These are phyloP conservation scores for Medicago arabica DNA, from an alignment of 306 rosid species.

Conservation along the genomic window DNA sequence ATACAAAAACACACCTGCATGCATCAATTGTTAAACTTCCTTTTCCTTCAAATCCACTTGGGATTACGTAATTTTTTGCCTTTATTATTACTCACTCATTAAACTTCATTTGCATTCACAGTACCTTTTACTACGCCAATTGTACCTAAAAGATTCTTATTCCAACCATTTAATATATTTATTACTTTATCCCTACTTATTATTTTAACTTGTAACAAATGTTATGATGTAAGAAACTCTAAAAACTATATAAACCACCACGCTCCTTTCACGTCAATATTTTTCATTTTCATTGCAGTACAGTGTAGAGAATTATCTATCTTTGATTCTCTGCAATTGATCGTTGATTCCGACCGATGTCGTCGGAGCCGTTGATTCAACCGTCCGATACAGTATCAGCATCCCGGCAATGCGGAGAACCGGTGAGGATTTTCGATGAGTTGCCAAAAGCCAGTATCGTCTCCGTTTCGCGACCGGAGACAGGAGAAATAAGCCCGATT, in stretches of 20 bases:
- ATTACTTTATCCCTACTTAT: neutral
- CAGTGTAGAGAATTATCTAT: neutral
- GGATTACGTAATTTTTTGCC: neutral
- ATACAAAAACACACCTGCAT: neutral
- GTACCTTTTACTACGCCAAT: neutral
- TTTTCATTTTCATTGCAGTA: neutral
- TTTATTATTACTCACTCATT: neutral
- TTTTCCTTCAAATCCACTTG: conserved; percentile 8
- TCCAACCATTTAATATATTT: neutral
- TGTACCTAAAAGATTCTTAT: conserved; percentile 5
- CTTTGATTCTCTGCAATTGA: conserved; percentile 25
- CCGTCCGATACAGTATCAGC: conserved; percentile 46
- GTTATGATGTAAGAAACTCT: neutral
- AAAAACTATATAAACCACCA: conserved; percentile 50
- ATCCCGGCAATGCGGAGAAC: conserved; percentile 54
- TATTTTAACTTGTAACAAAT: too few relatives aligned
- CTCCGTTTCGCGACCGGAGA: conserved; percentile 76
- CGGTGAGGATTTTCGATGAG: conserved; percentile 65
- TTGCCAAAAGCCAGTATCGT: conserved; percentile 72
- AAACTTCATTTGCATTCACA: neutral
- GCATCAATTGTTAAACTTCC: neutral
- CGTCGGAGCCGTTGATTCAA: conserved; percentile 64
- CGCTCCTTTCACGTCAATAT: neutral
- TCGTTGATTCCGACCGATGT: conserved; percentile 57
- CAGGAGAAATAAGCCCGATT: conserved; percentile 82